Evolutionary conservation across 2,329 filamentous ascomycete species (phyloP).

Genomic region (Ophiostoma australiae): DNA sequence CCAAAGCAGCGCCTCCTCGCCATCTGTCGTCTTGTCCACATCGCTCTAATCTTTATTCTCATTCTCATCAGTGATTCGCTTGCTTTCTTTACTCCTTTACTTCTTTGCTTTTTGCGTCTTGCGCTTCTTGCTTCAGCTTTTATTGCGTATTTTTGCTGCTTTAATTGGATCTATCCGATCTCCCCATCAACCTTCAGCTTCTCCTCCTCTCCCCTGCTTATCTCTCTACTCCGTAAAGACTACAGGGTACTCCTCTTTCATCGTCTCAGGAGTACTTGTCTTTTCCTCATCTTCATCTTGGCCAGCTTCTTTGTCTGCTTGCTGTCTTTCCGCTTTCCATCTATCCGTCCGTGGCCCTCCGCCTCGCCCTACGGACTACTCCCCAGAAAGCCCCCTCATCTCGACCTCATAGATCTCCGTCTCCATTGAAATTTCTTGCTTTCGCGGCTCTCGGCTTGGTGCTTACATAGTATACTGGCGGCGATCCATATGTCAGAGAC

Average conservation of each 20-base stretch:
- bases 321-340: not conserved
- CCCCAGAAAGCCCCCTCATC: not conserved
- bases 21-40: not conserved
- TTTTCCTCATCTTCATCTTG: not conserved
- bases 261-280: not conserved
- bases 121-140: slow-evolving; percentile 6
- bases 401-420: not conserved
- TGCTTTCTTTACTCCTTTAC: not conserved
- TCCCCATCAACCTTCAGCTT: slow-evolving; percentile 4
- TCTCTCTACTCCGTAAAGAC: not conserved
- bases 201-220: not conserved
- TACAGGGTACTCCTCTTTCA: not conserved
- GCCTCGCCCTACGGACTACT: not conserved
- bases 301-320: not conserved
- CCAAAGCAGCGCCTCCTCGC: not conserved
- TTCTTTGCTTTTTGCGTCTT: slow-evolving; percentile 6
- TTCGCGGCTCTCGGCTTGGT: slow-evolving; percentile 16
- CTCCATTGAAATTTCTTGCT: slow-evolving; percentile 14
- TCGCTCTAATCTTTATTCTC: not conserved
- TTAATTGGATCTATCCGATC: slow-evolving; percentile 4
- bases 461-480: slow-evolving; percentile 21
- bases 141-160: slow-evolving; percentile 12
- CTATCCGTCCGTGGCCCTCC: not conserved
- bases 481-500: slow-evolving; percentile 20
- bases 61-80: not conserved